Conservation (phyloP, 441 rosid genomes). For the Syzygium malaccense region DNA sequence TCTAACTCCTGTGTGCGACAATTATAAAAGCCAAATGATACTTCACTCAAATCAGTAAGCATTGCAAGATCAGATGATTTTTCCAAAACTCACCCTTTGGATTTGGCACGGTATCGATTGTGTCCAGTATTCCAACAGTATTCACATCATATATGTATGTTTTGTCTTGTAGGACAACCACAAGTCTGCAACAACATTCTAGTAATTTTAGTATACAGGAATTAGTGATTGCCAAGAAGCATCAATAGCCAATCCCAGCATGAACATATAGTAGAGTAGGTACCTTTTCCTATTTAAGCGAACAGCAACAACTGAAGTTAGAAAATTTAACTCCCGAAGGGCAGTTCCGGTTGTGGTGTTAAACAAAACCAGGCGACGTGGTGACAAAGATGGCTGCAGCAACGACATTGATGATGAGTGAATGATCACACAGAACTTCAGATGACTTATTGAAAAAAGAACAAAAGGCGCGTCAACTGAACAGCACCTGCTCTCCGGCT, state of each 20-base stretch:
- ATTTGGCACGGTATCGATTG: conserved; percentile 78
- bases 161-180: conserved; percentile 81
- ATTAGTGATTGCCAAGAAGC: background rate
- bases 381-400: conserved; percentile 73
- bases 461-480: background rate
- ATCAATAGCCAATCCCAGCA: background rate
- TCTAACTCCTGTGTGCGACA: background rate
- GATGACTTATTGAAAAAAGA: background rate
- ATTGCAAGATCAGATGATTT: background rate
- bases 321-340: conserved; percentile 64
- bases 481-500: conserved; percentile 85
- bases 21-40: background rate
- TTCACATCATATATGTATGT: conserved; percentile 71
- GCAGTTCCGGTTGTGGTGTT: conserved; percentile 57
- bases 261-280: background rate
- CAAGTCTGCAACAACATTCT: conserved; percentile 40
- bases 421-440: background rate
- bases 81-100: conserved; percentile 43
- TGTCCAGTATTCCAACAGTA: conserved; percentile 60
- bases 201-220: background rate
- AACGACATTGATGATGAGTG: conserved; percentile 1
- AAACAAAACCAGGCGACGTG: conserved; percentile 79
- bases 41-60: background rate
- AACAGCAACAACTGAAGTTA: conserved; percentile 75
- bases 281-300: conserved; percentile 75